These are phyloP conservation scores for Ramularia endophylla DNA, from an alignment of 2,329 filamentous ascomycete species.

Conservation along the genomic window DNA sequence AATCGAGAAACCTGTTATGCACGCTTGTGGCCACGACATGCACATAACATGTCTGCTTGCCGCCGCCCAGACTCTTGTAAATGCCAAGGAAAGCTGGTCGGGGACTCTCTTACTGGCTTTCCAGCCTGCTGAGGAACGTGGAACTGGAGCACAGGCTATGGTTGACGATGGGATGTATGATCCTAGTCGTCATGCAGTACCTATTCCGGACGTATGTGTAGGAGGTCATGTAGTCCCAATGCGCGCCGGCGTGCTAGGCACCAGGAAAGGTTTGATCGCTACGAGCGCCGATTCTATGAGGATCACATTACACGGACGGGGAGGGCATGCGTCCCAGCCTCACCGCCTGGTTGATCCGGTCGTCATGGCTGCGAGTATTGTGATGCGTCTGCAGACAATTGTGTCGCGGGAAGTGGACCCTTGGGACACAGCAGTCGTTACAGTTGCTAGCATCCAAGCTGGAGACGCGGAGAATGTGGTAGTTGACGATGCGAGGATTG, in stretches of 20 bases:
- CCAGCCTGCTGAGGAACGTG: constrained; percentile 62
- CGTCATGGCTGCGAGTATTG: constrained; percentile 51
- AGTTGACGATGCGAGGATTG: constrained; percentile 48
- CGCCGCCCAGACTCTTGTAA: constrained; percentile 46
- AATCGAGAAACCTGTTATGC: constrained; percentile 54
- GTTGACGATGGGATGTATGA: constrained; percentile 54
- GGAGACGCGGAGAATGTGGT: constrained; percentile 58
- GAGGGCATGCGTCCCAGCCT: constrained; percentile 54
- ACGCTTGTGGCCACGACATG: constrained; percentile 64
- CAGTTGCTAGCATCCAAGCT: constrained; percentile 53
- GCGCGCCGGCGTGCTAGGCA: constrained; percentile 36
- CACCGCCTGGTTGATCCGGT: constrained; percentile 54
- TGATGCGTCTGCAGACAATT: constrained; percentile 55
- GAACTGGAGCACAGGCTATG: constrained; percentile 58
- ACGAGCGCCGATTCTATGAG: constrained; percentile 36
- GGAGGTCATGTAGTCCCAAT: constrained; percentile 53
- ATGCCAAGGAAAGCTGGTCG: constrained; percentile 45
- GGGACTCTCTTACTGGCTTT: constrained; percentile 61
- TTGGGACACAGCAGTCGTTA: constrained; percentile 51
- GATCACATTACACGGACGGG: constrained; percentile 53
- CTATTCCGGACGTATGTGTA: constrained; percentile 51
- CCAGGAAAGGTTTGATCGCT: constrained; percentile 37
- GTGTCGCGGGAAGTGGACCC: constrained; percentile 51
- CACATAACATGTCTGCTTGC: constrained; percentile 56
- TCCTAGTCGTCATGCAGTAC: constrained; percentile 36